These are phyloP conservation scores for Curvularia sp. DNA, from an alignment of 2,329 filamentous ascomycete genomes.

Conservation along the genomic window DNA sequence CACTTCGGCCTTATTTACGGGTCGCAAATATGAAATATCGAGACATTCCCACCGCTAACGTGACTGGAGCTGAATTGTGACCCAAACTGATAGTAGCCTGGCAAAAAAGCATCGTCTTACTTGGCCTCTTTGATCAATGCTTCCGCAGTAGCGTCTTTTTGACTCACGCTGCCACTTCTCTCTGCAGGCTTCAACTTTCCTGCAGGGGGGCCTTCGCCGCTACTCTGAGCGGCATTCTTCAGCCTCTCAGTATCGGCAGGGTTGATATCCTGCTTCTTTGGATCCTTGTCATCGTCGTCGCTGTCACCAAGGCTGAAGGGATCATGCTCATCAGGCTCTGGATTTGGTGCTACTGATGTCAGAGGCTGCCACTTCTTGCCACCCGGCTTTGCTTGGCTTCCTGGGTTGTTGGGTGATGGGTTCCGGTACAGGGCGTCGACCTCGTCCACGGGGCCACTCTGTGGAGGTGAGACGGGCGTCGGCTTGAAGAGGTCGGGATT, in stretches of 20 bases:
- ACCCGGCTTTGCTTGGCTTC: slow-evolving; percentile 49
- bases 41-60: neutral
- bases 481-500: slow-evolving; percentile 85
- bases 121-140: slow-evolving; percentile 53
- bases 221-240: slow-evolving; percentile 58
- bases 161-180: slow-evolving; percentile 52
- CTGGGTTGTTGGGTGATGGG: slow-evolving; percentile 46
- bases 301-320: slow-evolving; percentile 96
- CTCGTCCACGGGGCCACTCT: slow-evolving; percentile 74
- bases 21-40: neutral
- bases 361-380: slow-evolving; percentile 99
- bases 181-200: slow-evolving; percentile 50
- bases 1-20: neutral
- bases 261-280: slow-evolving; percentile 69
- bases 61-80: neutral
- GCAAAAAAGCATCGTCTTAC: slow-evolving; percentile 16
- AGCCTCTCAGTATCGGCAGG: slow-evolving; percentile 61
- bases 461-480: slow-evolving; percentile 60
- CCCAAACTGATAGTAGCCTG: neutral
- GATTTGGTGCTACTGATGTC: slow-evolving; percentile 81
- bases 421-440: slow-evolving; percentile 75
- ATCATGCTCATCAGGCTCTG: slow-evolving; percentile 83
- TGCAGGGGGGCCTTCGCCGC: slow-evolving; percentile 38
- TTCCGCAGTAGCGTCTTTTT: slow-evolving; percentile 57
- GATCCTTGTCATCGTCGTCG: slow-evolving; percentile 79